Conservation (phyloP, 2,329 filamentous ascomycete species). For the Phialophora tarda region DNA sequence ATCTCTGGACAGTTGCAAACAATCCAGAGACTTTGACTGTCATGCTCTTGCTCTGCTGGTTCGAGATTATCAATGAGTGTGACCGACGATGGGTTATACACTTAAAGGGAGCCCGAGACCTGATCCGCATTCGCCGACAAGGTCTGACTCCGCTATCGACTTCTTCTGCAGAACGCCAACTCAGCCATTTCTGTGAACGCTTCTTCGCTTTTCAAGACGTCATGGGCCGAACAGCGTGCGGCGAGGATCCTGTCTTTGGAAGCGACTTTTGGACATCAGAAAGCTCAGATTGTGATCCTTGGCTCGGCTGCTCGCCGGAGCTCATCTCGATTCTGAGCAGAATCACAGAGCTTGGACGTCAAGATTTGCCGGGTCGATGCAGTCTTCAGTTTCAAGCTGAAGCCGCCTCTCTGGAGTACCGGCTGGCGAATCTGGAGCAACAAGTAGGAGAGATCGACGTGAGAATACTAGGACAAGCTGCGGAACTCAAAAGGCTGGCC, state of each 20-base stretch:
- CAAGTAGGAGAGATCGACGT: constrained; percentile 44
- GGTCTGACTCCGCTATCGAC: neutral
- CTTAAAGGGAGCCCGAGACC: constrained; percentile 54
- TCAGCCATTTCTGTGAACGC: constrained; percentile 43
- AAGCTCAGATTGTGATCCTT: constrained; percentile 50
- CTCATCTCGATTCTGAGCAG: constrained; percentile 55
- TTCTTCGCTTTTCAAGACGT: constrained; percentile 61
- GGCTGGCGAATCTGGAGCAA: constrained; percentile 46
- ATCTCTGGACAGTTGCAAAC: constrained; percentile 32
- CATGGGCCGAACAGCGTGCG: constrained; percentile 58
- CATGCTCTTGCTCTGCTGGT: constrained; percentile 56
- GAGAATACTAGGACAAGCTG: constrained; percentile 45
- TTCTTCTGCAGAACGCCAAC: neutral
- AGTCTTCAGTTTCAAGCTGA: constrained; percentile 42
- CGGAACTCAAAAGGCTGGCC: constrained; percentile 53
- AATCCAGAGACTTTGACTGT: constrained; percentile 45
- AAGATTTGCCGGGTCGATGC: neutral
- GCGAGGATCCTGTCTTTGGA: constrained; percentile 55
- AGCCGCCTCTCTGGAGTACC: constrained; percentile 45
- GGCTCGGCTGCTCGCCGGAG: constrained; percentile 58
- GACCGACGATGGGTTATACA: constrained; percentile 57
- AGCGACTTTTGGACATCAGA: constrained; percentile 54
- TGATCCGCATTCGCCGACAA: constrained; percentile 51
- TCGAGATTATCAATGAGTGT: constrained; percentile 53
- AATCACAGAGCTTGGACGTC: constrained; percentile 55